A percentile compares a stretch with the other conserved stretches of the same genome.
Evolutionary conservation across 1,284 basidiomycete genomes (phyloP).

Genomic region (Wolfiporia cocos): DNA sequence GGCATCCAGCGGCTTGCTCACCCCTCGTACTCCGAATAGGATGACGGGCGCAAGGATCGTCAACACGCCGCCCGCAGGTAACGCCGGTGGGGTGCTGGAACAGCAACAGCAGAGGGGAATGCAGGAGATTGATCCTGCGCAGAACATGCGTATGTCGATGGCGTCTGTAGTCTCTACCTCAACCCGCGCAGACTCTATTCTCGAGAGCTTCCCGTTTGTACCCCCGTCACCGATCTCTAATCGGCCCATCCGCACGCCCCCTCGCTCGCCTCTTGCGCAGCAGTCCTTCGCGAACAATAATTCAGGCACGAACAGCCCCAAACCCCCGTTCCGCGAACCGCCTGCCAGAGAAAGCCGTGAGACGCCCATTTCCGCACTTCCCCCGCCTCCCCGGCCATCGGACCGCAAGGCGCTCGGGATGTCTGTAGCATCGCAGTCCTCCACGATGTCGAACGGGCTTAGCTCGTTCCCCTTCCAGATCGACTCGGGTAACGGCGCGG

Average conservation of each 20-base stretch:
- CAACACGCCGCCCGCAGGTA: slow-evolving; percentile 33
- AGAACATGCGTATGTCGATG: slow-evolving; percentile 47
- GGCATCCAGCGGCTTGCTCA: slow-evolving; percentile 25
- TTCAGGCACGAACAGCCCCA: slow-evolving; percentile 1
- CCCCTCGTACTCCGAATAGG: slow-evolving; percentile 42
- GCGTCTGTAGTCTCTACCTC: slow-evolving; percentile 63
- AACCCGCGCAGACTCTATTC: slow-evolving; percentile 69
- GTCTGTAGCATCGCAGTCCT: slow-evolving; percentile 66
- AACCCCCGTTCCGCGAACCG: slow-evolving; percentile 26
- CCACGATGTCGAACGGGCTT: slow-evolving; percentile 66
- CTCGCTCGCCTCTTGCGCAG: slow-evolving; percentile 61
- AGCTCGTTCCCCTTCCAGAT: slow-evolving; percentile 82
- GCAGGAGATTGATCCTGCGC: slow-evolving; percentile 44
- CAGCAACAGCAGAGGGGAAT: slow-evolving; percentile 55
- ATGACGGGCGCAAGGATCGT: slow-evolving; percentile 58
- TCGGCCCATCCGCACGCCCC: slow-evolving; percentile 65
- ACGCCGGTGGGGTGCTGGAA: slow-evolving; percentile 35
- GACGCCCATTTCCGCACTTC: slow-evolving; percentile 11
- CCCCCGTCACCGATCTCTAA: slow-evolving; percentile 79
- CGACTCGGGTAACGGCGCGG: slow-evolving; percentile 35
- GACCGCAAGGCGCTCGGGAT: slow-evolving; percentile 53
- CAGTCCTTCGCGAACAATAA: slow-evolving; percentile 36
- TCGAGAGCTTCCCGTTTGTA: slow-evolving; percentile 80
- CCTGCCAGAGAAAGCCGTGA: slow-evolving; percentile 10
- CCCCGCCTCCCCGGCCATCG: slow-evolving; percentile 34